phyloP scores from a whole-genome alignment of 1,284 basidiomycete species.

The Austroboletus novae-zelandiae region DNA sequence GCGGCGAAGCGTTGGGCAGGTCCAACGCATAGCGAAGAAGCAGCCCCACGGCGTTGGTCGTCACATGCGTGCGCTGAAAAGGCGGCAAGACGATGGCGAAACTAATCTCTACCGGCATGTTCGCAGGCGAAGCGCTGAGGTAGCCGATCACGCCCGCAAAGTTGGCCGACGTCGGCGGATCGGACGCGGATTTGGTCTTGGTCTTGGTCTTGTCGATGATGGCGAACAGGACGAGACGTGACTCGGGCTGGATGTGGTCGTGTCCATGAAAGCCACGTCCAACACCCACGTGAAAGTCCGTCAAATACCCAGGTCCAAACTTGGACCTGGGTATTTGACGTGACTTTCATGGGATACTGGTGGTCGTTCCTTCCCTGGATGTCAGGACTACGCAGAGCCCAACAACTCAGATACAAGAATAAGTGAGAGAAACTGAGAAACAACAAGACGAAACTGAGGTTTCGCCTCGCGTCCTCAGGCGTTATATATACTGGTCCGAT shows the following conservation, averaged over 20 bases:
- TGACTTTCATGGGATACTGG: no score
- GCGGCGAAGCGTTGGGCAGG: slow-evolving; percentile 31
- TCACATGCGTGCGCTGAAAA: slow-evolving; percentile 65
- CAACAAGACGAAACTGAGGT: no score
- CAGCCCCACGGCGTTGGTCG: slow-evolving; percentile 58
- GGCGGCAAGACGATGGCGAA: slow-evolving; percentile 48
- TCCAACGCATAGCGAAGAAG: slow-evolving; percentile 57
- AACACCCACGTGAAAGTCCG: no score
- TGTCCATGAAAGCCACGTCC: no score
- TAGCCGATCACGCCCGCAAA: slow-evolving; percentile 36
- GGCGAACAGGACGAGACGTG: slow-evolving; percentile 40
- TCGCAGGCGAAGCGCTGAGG: slow-evolving; percentile 35
- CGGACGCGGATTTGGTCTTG: slow-evolving; percentile 5
- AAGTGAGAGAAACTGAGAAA: no score
- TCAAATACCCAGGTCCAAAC: no score
- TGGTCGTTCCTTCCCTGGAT: no score
- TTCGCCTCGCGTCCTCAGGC: no score
- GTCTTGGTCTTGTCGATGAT: slow-evolving; percentile 45
- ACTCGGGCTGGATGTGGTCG: slow-evolving; percentile 32
- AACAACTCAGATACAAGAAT: no score
- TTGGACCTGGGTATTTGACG: no score
- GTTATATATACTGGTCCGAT: no score
- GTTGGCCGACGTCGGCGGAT: background rate
- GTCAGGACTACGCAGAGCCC: no score
- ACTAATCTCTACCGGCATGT: slow-evolving; percentile 51